Percentiles rank a stretch among this genome's conserved stretches.
Conservation (phyloP, 495 filamentous ascomycete species). For the Penicillium pulvis region DNA sequence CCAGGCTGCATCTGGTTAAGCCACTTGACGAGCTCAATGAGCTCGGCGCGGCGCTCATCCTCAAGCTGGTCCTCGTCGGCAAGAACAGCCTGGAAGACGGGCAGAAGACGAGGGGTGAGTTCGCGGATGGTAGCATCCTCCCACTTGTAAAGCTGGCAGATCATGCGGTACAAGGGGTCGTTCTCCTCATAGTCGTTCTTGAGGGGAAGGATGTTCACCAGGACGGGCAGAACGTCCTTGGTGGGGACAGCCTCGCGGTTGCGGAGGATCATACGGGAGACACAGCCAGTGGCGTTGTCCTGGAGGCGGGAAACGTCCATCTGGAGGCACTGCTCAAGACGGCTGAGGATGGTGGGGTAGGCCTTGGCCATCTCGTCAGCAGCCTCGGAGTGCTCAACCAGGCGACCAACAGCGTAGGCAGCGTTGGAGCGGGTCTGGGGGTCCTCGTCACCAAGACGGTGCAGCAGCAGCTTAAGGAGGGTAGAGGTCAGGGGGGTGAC, state of each 20-base stretch:
- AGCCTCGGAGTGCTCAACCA: constrained; percentile 77
- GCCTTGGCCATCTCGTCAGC: constrained; percentile 68
- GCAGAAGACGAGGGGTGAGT: constrained; percentile 76
- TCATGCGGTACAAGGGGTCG: constrained; percentile 83
- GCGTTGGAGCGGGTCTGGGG: constrained; percentile 92
- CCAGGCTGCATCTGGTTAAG: constrained; percentile 58
- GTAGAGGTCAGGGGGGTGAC: constrained; percentile 75
- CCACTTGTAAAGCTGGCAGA: constrained; percentile 80
- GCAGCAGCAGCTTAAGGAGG: constrained; percentile 79
- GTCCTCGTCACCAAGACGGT: constrained; percentile 88
- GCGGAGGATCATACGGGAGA: constrained; percentile 86
- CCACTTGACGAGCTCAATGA: constrained; percentile 72
- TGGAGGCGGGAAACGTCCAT: constrained; percentile 73
- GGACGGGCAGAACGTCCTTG: constrained; percentile 74
- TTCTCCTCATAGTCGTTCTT: constrained; percentile 98
- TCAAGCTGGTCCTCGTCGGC: constrained; percentile 83
- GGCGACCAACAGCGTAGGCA: constrained; percentile 83
- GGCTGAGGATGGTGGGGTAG: constrained; percentile 73
- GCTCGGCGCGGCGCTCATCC: constrained; percentile 70
- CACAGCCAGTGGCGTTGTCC: constrained; percentile 93
- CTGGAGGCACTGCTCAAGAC: constrained; percentile 82
- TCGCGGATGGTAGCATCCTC: constrained; percentile 70
- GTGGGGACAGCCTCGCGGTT: constrained; percentile 78
- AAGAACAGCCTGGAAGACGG: constrained; percentile 79
- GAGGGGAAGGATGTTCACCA: constrained; percentile 79